Evolutionary conservation across 2,329 filamentous ascomycete genomes (phyloP), one percentile per base, ranked within the genome.

Genomic region (Sporothrix variecibatus): DNA sequence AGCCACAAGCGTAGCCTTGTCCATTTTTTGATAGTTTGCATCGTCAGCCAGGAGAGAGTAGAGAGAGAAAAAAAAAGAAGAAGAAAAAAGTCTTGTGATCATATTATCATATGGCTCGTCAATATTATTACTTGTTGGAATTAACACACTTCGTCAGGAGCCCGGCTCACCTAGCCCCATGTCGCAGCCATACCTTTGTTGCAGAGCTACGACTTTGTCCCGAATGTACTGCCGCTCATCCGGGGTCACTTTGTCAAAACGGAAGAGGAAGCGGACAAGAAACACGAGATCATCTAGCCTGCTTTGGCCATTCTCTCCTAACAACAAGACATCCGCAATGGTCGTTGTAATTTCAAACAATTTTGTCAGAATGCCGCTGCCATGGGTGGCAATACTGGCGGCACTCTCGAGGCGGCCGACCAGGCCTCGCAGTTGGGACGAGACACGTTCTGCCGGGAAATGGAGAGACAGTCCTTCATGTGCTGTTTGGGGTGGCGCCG

Each of bases 331-430:
- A 76, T 90, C 88, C 9, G 87, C 87, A 64, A 90, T 87, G 1
- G 87, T 89, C 78, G 87, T 88, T 0, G 87, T 87, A 75, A 90
- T 88, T 77, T 90, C 88, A 73, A 90, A 88, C 4, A 90, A 81
- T 78, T 90, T 90, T 75, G 88, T 85, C 71, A 89, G 81, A 72
- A 90, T 87, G 28, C 86, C 86, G 51, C 83, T 86, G 8, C 88
- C 88, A 76, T 90, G 87, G 4, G 87, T 85, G 38, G 85, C 85
- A 74, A 90, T 85, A 72, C 85, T 85, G 51, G 81, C 79, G 23
- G 82, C 79, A 73, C 79, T 83, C 5, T 80, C 78, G 1, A 84
- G 77, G 2, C 80, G 80, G 62, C 78, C 78, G 20, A 84, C 81
- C 17, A 85, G 80, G 51, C 76, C 80, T 53, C 83, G 82, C 3